Evolutionary conservation across 2,329 filamentous ascomycete species (phyloP).

Genomic region (Colletotrichum tropicale): DNA sequence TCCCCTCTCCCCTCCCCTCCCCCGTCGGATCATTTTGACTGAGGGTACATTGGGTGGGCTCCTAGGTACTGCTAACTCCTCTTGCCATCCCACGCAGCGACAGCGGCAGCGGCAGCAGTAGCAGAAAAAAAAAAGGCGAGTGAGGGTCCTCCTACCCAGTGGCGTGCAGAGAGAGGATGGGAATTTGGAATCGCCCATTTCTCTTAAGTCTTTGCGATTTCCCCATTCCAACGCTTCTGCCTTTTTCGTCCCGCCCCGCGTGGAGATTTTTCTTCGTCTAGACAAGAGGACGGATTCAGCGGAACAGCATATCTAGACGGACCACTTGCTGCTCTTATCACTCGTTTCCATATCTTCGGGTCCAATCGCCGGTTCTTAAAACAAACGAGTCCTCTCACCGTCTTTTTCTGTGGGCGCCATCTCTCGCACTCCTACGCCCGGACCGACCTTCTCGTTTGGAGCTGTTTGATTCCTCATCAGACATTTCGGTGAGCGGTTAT

Average conservation of each 20-base stretch:
- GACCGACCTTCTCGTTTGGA: not conserved
- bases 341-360: not conserved
- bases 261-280: not conserved
- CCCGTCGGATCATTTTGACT: not conserved
- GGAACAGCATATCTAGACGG: not conserved
- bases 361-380: not conserved
- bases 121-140: not conserved
- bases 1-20: not conserved
- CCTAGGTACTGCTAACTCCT: not conserved
- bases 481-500: not conserved
- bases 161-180: not conserved
- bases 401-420: not conserved
- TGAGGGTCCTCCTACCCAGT: not conserved
- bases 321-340: not conserved
- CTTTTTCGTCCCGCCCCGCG: not conserved
- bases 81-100: not conserved
- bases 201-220: not conserved
- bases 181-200: slow-evolving; percentile 10
- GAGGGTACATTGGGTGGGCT: not conserved
- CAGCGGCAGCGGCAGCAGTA: not conserved
- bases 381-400: not conserved
- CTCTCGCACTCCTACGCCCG: not conserved
- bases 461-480: not conserved
- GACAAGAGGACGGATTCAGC: not conserved
- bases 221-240: not conserved